Conservation (phyloP, 257 asterid species). For the Datura wrightii region DNA sequence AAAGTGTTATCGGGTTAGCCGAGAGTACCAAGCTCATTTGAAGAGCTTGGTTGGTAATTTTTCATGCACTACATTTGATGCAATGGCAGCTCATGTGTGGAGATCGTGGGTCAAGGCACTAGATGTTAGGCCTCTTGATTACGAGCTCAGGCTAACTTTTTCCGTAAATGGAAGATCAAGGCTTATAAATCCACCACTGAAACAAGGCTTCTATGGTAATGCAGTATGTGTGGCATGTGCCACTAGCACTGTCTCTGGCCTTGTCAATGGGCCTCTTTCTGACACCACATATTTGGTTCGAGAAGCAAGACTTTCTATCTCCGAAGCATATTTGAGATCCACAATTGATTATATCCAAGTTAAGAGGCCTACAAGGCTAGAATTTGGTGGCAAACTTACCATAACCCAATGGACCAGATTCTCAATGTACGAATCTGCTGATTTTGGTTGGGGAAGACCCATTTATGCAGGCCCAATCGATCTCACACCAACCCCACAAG, state of each 20-base stretch:
- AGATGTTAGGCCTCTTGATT: slow-evolving; percentile 58
- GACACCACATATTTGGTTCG: slow-evolving; percentile 55
- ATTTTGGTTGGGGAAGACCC: slow-evolving; percentile 94
- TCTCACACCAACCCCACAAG: slow-evolving; percentile 87
- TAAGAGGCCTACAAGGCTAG: slow-evolving; percentile 77
- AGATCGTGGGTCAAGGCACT: slow-evolving; percentile 78
- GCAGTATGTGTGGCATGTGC: slow-evolving; percentile 85
- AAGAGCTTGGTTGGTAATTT: slow-evolving; percentile 55
- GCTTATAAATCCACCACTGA: slow-evolving; percentile 58
- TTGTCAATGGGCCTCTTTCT: slow-evolving; percentile 42
- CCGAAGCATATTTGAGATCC: slow-evolving; percentile 82
- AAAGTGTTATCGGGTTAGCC: slow-evolving; percentile 68
- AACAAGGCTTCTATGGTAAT: slow-evolving; percentile 80
- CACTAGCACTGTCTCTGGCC: slow-evolving; percentile 54
- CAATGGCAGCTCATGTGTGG: slow-evolving; percentile 93
- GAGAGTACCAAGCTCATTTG: slow-evolving; percentile 57
- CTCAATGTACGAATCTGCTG: slow-evolving; percentile 71
- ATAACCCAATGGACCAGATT: slow-evolving; percentile 96
- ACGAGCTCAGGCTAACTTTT: slow-evolving; percentile 78
- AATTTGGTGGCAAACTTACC: slow-evolving; percentile 78
- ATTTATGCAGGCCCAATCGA: slow-evolving; percentile 87
- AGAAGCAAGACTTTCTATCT: slow-evolving; percentile 57
- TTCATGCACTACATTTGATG: slow-evolving; percentile 71
- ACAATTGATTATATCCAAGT: slow-evolving; percentile 71
- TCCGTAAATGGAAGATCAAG: slow-evolving; percentile 76